Conservation (phyloP, 345 rosid genomes). For the Pistacia vera region DNA sequence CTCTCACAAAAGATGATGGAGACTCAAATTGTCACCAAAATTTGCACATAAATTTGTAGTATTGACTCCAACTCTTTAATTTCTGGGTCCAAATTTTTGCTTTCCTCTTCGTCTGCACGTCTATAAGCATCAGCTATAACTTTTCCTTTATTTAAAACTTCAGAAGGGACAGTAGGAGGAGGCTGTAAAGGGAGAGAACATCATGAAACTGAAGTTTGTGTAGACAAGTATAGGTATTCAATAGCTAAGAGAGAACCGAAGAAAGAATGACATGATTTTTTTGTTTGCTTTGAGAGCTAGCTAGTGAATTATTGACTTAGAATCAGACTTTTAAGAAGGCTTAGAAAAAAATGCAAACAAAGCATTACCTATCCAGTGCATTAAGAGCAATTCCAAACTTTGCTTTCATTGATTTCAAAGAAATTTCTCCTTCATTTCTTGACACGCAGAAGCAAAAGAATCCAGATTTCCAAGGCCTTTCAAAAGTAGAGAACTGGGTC, state of each 20-base stretch:
- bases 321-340: background rate
- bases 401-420: conserved; percentile 63
- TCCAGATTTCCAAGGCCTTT: conserved; percentile 77
- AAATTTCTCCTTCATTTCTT: conserved; percentile 46
- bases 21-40: background rate
- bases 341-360: background rate
- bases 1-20: background rate
- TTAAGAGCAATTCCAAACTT: conserved; percentile 54
- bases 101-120: conserved; percentile 33
- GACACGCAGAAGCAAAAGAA: conserved; percentile 60
- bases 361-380: conserved; percentile 61
- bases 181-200: conserved; percentile 38
- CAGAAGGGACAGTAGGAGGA: conserved; percentile 72
- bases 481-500: conserved; percentile 1
- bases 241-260: background rate
- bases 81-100: conserved; percentile 48
- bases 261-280: background rate
- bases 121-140: conserved; percentile 74
- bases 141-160: conserved; percentile 64
- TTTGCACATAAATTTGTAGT: conserved; percentile 32
- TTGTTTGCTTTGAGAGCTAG: background rate
- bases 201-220: background rate
- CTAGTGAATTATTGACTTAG: no score
- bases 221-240: background rate
- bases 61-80: conserved; percentile 64